Base-by-base conservation (phyloP, 306 rosid genomes). In the Inga oerstediana region DNA sequence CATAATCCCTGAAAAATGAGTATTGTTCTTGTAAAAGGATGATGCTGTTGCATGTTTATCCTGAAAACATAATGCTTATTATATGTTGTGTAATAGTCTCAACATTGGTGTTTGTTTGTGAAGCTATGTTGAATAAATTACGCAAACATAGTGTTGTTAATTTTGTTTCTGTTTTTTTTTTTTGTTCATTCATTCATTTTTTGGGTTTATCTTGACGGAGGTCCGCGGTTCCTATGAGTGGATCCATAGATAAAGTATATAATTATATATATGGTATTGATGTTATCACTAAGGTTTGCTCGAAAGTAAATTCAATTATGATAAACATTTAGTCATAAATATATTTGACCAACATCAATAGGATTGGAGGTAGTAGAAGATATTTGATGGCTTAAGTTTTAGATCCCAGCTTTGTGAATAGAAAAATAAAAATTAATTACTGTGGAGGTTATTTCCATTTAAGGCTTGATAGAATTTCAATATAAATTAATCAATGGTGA, bases 21-120 rank as follows among this genome's bases (percentile, higher is more conserved):
- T 79, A 84, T 85, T 79, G 49, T 89, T 90, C 87, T 79, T 91
- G 94, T 90, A 82, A 79, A 88, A 85, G 84, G 80, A 87, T 87
- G 79, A 87, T 88, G 83, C 27, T 58, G 22, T 84, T 87, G 51
- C 75, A 9, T 43, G 75, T 71, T 71, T 89, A 83, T 74, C 80
- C 82, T 79, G 86, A 76, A 88, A 87, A 83, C 87, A 62, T 74
- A 83, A 84, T 85, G 85, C 89, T 83, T 79, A 79, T 83, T 76
- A 79, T 85, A 80, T 78, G 74, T 88, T 85, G 87, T 89, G 94
- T 84, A 87, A 78, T 88, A 54, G 89, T 77, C 84, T 81, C 85
- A 54, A 86, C 78, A 80, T 82, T 82, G 79, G 74, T 82, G 90
- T 87, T 86, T 88, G 81, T 81, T 84, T 82, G 81, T 81, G 81